These are phyloP conservation scores for Solanum appendiculatum DNA, from an alignment of 257 asterid species.

Conservation along the genomic window DNA sequence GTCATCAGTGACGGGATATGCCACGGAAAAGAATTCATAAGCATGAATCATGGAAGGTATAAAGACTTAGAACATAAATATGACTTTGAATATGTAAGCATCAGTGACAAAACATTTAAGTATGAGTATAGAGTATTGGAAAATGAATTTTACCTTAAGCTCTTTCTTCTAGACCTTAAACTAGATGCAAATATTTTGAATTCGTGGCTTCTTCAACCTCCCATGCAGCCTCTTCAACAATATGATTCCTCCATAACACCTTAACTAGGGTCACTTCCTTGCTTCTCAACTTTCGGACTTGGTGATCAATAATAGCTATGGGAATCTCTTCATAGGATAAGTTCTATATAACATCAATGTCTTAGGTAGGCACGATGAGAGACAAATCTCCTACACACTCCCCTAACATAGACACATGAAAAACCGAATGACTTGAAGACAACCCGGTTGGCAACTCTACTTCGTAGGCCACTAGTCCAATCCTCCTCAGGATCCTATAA, in stretches of 20 bases:
- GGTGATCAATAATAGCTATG: background rate
- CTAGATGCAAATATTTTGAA: background rate
- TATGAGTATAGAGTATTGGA: background rate
- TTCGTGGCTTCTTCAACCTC: background rate
- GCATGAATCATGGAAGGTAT: background rate
- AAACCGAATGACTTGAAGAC: too few species aligned
- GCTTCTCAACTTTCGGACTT: background rate
- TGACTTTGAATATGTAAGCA: background rate
- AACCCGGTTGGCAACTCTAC: too few species aligned
- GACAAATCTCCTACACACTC: too few species aligned
- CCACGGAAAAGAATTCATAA: background rate
- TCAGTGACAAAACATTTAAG: background rate
- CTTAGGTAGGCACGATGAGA: background rate
- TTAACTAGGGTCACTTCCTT: background rate
- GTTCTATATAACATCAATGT: background rate
- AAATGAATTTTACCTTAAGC: background rate
- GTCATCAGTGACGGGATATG: background rate
- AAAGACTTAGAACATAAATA: background rate
- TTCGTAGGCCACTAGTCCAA: too few species aligned
- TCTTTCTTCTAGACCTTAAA: background rate
- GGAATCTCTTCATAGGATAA: background rate
- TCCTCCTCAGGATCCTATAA: too few species aligned
- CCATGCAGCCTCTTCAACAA: background rate
- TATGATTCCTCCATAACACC: background rate
- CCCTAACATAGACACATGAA: too few species aligned